Evolutionary conservation across 257 asterid species (phyloP), one percentile per base, ranked within the genome.

Genomic region (Fraxinus cuspidata): DNA sequence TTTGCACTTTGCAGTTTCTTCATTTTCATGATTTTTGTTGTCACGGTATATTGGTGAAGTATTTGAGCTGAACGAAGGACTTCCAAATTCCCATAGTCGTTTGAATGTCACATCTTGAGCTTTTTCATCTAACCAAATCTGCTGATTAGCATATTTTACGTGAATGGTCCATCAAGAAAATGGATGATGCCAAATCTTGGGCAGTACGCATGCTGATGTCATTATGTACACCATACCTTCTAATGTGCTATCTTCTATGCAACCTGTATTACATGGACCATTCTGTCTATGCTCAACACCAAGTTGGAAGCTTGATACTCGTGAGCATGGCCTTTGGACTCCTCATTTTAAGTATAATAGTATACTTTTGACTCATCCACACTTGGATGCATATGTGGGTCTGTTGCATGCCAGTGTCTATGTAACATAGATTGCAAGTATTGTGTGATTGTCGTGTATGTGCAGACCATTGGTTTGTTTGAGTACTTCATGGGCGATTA

Each of bases 31-130:
- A 16, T 29, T 27, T 65, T 73, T 35, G 18, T 51, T 37, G 72
- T 34, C 27, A 1, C 70, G 53, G 25, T 58, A n/a, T 53, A 21
- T 27, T 67, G 40, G 42, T 73, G 19, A 23, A 63, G 35, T 1
- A 47, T 71, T 72, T 69, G 35, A 73, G 38, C 69, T 38, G 69
- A 25, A 2, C 29, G 29, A 60, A 40, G 81, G 66, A 58, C 47
- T 27, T 35, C 25, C 11, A 56, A 71, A 58, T 28, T 28, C 7
- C 27, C 29, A 53, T 34, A 23, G 71, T 60, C 66, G 4, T 75
- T 40, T 72, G 16, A 42, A 25, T 69, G 72, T 38, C 73, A 38
- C 51, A 6, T 25, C 51, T 19, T 3, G 75, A 21, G 53, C 71
- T 38, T 29, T 21, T 21, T 73, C 56, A 38, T 25, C 7, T 5